Base-by-base conservation (phyloP, 164 flowering plant genomes). In the Taxillus chinensis region DNA sequence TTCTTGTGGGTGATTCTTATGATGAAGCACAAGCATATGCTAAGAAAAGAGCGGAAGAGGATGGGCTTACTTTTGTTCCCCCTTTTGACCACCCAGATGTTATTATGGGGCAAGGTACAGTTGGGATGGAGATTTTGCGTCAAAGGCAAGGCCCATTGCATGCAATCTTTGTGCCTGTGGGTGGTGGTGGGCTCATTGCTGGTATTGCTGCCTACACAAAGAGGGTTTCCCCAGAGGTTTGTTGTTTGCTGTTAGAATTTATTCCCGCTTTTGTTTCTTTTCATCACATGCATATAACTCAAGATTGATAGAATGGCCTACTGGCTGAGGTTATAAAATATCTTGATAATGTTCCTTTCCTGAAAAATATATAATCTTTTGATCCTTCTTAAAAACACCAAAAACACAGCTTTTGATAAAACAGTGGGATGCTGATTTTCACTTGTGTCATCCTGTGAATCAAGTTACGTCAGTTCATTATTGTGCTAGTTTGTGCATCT, bases 1-100 rank as follows among this genome's bases (percentile, higher is more conserved):
- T 89, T 66, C 96, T 87, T 62, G 69, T 80, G 16, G 99, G 99
- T 12, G 99, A 95, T 73, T 79, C 98, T 1, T 95, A 95, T 73
- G 97, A 95, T 71, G 99, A 95, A 74, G 96, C 98, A 42, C 96
- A 95, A 67, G 72, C 92, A 8, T 87, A 91, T 77, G 99, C 99
- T 48, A 89, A 86, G 53, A 74, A 79, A 60, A 66, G 81, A 39
- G 83, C 75, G 39, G 74, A 65, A 68, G 80, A 83, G 72, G 99
- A 95, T 54, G 85, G 89, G 6, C 87, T 84, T 8, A 82, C 88
- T 41, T 95, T 91, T 64, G 68, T 95, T 49, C 99, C 96, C 62
- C 96, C 98, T 45, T 95, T 95, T 72, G 99, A 95, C 76, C 96
- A 95, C 68, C 96, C 98, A 5, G 96, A 95, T 68, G 77, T 95